These are phyloP conservation scores for Hanseniaspora nectarophila DNA, from an alignment of 805 yeast genomes.

Conservation along the genomic window DNA sequence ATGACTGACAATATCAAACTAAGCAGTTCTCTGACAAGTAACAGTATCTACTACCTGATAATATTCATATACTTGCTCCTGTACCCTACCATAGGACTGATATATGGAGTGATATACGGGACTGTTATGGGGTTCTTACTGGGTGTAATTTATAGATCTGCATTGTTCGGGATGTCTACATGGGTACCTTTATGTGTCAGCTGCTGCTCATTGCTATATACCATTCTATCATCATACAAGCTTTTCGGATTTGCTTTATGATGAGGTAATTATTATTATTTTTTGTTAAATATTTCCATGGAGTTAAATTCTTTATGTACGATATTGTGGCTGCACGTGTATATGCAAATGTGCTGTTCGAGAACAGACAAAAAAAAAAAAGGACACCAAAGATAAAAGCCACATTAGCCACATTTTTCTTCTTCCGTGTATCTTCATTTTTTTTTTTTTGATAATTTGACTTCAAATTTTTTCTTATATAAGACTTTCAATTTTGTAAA, in stretches of 20 bases:
- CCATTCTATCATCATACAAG: conserved; percentile 52
- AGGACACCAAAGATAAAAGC: no score
- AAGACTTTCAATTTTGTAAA: no score
- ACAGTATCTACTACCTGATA: conserved; percentile 7
- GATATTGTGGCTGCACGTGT: no score
- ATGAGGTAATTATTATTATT: no score
- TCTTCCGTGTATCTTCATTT: no score
- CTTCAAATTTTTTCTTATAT: background rate
- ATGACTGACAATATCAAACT: background rate
- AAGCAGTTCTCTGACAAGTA: conserved; percentile 7
- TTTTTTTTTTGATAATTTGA: no score
- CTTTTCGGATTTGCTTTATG: conserved; percentile 28
- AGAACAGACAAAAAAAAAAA: no score
- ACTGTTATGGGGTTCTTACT: conserved; percentile 64
- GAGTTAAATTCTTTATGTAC: no score
- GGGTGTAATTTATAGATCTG: conserved; percentile 66
- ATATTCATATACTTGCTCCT: conserved; percentile 22
- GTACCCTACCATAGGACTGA: conserved; percentile 44
- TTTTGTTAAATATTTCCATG: no score
- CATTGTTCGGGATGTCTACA: conserved; percentile 76
- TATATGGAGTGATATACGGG: conserved; percentile 62
- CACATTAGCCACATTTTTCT: no score
- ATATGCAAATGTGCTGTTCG: no score
- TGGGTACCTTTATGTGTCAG: conserved; percentile 89
- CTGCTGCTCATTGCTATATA: conserved; percentile 36